Evolutionary conservation across 2,329 filamentous ascomycete genomes (phyloP).

Genomic region (Monosporascus sp.): DNA sequence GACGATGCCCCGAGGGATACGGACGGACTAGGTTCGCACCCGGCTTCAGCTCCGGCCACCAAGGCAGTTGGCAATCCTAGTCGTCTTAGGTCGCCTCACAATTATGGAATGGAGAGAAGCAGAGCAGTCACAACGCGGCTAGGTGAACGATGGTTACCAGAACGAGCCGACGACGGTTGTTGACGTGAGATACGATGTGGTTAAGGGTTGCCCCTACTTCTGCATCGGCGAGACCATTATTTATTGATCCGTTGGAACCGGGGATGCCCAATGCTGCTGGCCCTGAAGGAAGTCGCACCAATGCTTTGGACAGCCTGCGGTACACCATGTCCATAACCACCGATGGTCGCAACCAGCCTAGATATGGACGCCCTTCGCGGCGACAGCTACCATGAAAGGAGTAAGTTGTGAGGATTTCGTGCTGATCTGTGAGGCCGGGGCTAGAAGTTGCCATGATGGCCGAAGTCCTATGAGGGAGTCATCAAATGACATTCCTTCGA

Average conservation of each 20-base stretch:
- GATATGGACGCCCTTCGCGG: conserved; percentile 47
- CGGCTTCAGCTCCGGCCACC: conserved; percentile 46
- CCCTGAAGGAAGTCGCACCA: conserved; percentile 23
- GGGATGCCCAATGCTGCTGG: conserved; percentile 27
- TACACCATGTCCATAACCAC: conserved; percentile 43
- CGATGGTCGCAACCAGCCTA: conserved; percentile 48
- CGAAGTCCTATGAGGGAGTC: not conserved
- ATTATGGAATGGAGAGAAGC: conserved; percentile 43
- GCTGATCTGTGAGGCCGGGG: conserved; percentile 42
- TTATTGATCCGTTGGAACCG: conserved; percentile 22
- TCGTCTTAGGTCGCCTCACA: conserved; percentile 34
- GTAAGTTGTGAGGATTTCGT: conserved; percentile 38
- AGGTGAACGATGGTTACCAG: conserved; percentile 53
- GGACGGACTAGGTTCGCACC: conserved; percentile 46
- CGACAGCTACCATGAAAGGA: conserved; percentile 34
- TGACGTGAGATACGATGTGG: conserved; percentile 50
- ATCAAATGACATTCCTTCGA: no score
- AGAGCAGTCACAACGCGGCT: conserved; percentile 44
- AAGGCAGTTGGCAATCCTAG: conserved; percentile 46
- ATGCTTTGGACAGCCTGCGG: conserved; percentile 29
- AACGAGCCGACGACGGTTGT: conserved; percentile 55
- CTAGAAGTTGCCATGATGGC: conserved; percentile 40
- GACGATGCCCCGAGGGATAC: conserved; percentile 51
- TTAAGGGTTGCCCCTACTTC: conserved; percentile 48
- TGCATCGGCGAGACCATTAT: conserved; percentile 31